A percentile compares a stretch with the other conserved stretches of the same genome.
Conservation (phyloP, 805 yeast species). For the Maudiozyma bulderi region DNA sequence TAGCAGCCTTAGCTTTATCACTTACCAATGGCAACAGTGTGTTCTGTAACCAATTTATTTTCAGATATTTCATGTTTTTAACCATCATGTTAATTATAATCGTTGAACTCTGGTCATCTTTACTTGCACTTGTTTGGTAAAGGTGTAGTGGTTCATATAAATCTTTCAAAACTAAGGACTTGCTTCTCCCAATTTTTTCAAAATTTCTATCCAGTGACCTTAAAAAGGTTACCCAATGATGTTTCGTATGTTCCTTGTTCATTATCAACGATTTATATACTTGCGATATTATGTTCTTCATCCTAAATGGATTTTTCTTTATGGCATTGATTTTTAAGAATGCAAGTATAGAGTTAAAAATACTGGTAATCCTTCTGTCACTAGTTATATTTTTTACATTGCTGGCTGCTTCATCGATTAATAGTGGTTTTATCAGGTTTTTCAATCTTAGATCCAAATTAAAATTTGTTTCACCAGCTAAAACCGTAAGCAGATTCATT, state of each 20-base stretch:
- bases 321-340: constrained; percentile 5
- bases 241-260: constrained; percentile 1
- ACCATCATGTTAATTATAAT: constrained; percentile 7
- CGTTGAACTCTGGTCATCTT: constrained; percentile 1
- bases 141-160: neutral
- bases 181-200: neutral
- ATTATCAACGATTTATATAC: neutral
- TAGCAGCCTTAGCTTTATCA: constrained; percentile 8
- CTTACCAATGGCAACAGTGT: constrained; percentile 16
- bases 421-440: constrained; percentile 14
- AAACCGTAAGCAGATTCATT: constrained; percentile 18
- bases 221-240: constrained; percentile 6
- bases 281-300: constrained; percentile 3
- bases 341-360: neutral
- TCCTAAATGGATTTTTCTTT: constrained; percentile 10
- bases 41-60: constrained; percentile 17
- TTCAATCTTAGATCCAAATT: constrained; percentile 19
- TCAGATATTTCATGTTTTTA: constrained; percentile 6
- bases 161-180: neutral
- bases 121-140: neutral
- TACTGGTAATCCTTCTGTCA: neutral
- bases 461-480: constrained; percentile 14
- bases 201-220: neutral
- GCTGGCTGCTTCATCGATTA: neutral
- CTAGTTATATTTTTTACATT: neutral